A percentile compares a stretch with the other conserved stretches of the same genome.
Evolutionary conservation across 306 rosid species (phyloP).

Genomic region (Sophora flavescens): DNA sequence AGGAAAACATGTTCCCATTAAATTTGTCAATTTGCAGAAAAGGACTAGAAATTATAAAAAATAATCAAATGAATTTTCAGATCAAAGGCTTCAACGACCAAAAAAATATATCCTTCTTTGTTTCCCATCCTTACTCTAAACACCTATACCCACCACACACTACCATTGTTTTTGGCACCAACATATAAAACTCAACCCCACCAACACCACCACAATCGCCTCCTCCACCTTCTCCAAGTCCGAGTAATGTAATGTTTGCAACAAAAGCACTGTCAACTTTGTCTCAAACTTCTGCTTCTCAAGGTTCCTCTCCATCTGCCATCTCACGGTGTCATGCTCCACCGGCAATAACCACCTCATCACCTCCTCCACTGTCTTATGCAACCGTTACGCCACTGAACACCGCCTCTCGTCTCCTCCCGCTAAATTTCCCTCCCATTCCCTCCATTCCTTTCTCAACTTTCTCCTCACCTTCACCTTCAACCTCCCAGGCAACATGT

Average conservation of each 20-base stretch:
- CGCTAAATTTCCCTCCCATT: constrained; percentile 36
- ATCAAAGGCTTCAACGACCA: neutral
- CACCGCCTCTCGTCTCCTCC: constrained; percentile 22
- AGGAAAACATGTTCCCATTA: neutral
- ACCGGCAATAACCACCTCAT: constrained; percentile 69
- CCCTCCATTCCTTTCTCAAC: constrained; percentile 43
- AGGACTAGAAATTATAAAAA: neutral
- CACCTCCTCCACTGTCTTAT: constrained; percentile 57
- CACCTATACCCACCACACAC: neutral
- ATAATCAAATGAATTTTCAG: neutral
- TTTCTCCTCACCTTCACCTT: constrained; percentile 50
- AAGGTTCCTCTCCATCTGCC: constrained; percentile 71
- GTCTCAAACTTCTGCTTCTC: constrained; percentile 60
- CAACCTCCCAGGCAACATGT: constrained; percentile 69
- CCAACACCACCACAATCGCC: constrained; percentile 66
- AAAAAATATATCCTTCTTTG: too few relatives aligned
- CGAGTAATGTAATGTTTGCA: constrained; percentile 80
- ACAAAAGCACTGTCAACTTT: constrained; percentile 53
- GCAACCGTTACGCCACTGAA: constrained; percentile 52
- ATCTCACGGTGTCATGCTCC: constrained; percentile 68
- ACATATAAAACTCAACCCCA: constrained; percentile 68
- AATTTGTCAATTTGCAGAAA: neutral
- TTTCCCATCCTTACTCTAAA: too few relatives aligned
- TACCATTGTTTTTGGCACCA: constrained; percentile 51
- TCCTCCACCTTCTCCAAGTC: constrained; percentile 81